These are phyloP conservation scores for Trichopus zeylanicus DNA, from an alignment of 116 monocot species.

Conservation along the genomic window DNA sequence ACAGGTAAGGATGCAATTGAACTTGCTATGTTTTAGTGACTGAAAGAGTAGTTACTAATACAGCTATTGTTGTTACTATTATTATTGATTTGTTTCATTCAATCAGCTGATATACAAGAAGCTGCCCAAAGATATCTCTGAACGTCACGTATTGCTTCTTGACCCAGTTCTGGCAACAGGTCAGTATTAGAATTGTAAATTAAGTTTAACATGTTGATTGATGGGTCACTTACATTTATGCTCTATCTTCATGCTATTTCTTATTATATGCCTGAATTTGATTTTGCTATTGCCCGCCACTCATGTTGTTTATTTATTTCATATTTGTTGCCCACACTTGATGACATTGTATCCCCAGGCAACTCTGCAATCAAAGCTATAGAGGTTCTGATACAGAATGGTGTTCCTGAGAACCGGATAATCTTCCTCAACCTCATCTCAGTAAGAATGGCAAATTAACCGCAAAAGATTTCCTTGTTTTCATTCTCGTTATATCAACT, in stretches of 20 bases:
- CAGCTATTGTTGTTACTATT: too few relatives aligned
- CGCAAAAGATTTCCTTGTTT: neutral
- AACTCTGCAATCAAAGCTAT: conserved; percentile 94
- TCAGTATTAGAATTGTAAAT: conserved; percentile 5
- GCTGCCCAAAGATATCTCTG: conserved; percentile 84
- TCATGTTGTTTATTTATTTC: neutral
- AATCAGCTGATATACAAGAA: conserved; percentile 94
- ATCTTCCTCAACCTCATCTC: conserved; percentile 96
- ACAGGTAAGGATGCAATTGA: conserved; percentile 30
- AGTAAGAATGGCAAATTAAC: conserved; percentile 25
- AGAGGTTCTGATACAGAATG: conserved; percentile 81
- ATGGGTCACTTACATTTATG: neutral
- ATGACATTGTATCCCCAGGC: conserved; percentile 22
- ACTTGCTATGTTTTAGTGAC: neutral
- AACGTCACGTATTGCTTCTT: conserved; percentile 87
- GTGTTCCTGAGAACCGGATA: conserved; percentile 81
- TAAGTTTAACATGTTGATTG: too few relatives aligned
- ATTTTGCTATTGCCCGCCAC: neutral
- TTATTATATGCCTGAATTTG: neutral
- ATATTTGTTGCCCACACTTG: too few relatives aligned
- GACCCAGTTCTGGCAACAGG: conserved; percentile 98
- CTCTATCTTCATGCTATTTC: neutral
- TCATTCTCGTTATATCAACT: neutral
- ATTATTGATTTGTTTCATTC: conserved; percentile 2
- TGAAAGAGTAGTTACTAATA: neutral